A percentile compares a stretch with the other conserved stretches of the same genome.
Conservation (phyloP, 2,329 filamentous ascomycete species). For the Phyllosticta citribraziliensis region DNA sequence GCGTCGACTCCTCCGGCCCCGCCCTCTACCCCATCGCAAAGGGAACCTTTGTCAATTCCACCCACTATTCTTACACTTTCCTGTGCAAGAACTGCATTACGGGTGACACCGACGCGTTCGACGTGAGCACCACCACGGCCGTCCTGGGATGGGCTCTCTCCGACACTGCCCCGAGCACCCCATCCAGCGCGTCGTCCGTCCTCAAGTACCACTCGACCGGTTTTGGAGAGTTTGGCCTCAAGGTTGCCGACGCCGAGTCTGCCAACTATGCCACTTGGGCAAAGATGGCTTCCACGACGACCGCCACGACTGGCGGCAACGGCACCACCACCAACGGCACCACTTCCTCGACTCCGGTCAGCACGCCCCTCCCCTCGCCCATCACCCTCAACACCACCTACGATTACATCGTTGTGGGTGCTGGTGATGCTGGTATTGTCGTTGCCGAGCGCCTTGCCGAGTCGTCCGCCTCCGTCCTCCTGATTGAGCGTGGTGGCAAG, state of each 20-base stretch:
- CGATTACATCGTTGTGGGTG: slow-evolving; percentile 33
- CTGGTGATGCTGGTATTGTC: slow-evolving; percentile 28
- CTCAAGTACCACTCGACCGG: slow-evolving; percentile 24
- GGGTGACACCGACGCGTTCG: slow-evolving; percentile 19
- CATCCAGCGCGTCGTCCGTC: slow-evolving; percentile 16
- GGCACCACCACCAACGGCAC: slow-evolving; percentile 15
- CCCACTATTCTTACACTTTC: slow-evolving; percentile 47
- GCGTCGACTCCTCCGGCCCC: slow-evolving; percentile 33
- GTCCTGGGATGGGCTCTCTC: slow-evolving; percentile 26
- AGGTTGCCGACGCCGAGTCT: slow-evolving; percentile 20
- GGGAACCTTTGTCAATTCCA: slow-evolving; percentile 44
- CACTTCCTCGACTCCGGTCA: slow-evolving; percentile 7
- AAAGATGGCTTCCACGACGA: slow-evolving; percentile 20
- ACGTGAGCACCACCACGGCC: slow-evolving; percentile 15
- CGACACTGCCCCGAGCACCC: slow-evolving; percentile 17
- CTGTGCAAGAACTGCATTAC: slow-evolving; percentile 36
- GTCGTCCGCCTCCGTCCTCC: slow-evolving; percentile 27
- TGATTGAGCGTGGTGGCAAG: slow-evolving; percentile 30
- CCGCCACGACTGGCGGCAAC: slow-evolving; percentile 16
- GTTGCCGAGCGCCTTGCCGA: slow-evolving; percentile 29
- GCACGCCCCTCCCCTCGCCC: slow-evolving; percentile 5
- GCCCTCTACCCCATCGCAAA: slow-evolving; percentile 38
- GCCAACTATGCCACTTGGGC: slow-evolving; percentile 26
- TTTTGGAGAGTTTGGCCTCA: slow-evolving; percentile 24
- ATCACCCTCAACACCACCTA: slow-evolving; percentile 24